Percentiles rank a stretch among this genome's conserved stretches.
phyloP scores from a whole-genome alignment of 306 rosid species.

The Vicia villosa region DNA sequence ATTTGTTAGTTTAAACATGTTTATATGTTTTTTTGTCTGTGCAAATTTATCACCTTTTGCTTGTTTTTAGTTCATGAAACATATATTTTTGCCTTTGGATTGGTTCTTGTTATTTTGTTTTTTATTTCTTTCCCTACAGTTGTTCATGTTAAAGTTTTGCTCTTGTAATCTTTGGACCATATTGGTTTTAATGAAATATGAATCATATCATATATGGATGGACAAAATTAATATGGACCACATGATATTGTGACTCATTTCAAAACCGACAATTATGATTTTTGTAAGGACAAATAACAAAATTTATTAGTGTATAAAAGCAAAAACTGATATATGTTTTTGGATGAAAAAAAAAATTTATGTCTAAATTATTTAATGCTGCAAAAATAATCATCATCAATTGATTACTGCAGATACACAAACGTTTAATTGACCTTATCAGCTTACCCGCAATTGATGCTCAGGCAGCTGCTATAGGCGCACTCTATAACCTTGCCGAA shows the following conservation, averaged over 20 bases:
- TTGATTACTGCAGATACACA: conserved; percentile 72
- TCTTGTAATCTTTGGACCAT: not conserved
- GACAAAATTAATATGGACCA: not conserved
- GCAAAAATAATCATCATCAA: conserved; percentile 14
- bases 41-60: not conserved
- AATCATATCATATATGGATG: not conserved
- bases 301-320: not conserved
- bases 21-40: not conserved
- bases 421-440: conserved; percentile 84
- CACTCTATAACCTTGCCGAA: conserved; percentile 96
- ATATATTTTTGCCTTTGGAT: not conserved
- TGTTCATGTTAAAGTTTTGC: not conserved
- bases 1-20: not conserved
- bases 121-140: not conserved
- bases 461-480: conserved; percentile 95
- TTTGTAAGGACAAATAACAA: not conserved
- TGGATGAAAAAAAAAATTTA: not conserved
- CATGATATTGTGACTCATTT: not conserved
- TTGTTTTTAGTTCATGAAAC: not conserved
- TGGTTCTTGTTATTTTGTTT: not conserved
- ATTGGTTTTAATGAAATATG: not conserved
- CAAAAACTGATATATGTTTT: not conserved
- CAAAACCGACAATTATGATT: not conserved
- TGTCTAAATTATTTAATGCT: not conserved
- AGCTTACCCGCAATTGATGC: conserved; percentile 89